Evolutionary conservation across 2,329 filamentous ascomycete genomes (phyloP), one percentile per base, ranked within the genome.

Genomic region (Cercospora berteroae): DNA sequence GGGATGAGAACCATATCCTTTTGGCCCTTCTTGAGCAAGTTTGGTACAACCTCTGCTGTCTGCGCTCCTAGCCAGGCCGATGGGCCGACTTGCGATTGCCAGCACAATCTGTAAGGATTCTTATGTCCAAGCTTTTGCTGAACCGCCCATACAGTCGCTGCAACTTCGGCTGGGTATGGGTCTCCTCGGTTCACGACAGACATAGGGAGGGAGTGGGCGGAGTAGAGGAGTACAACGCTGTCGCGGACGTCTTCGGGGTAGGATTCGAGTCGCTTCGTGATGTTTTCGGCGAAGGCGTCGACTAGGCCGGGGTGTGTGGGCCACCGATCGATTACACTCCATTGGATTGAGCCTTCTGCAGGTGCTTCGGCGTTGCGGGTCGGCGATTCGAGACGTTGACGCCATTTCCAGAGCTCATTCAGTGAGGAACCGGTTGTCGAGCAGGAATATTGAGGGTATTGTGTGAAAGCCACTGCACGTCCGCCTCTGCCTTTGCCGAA

Each of bases 291-390:
- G 79, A 99, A 94, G 0, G 94, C 93, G 77, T 97, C 92, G 0
- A 98, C 90, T 42, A 99, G 83, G 2, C 95, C 95, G 2, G 89
- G 84, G 78, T 99, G 94, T n/a, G 88, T 89, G 5, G 94, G 95
- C 95, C 95, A 99, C 68, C 95, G 88, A 80, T 99, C 95, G 79
- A 99, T 99, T 63, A 98, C 94, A 79, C 93, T 97, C 95, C 95
- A 99, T 66, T 90, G 86, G 71, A 99, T 97, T 1, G 89, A 84
- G 12, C 94, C 94, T 55, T 82, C 79, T 27, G 86, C 83, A 8
- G 77, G 79, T 44, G 92, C 92, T 29, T 74, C 71, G 13, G 68
- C 36, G 61, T 74, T 76, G 31, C 72, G 70, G 18, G 67, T 70
- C 2, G 76, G 76, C 8, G 74, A 73, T 79, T 98, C 94, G 63